These are phyloP conservation scores for Trichocladium uniseriatum DNA, from an alignment of 495 filamentous ascomycete species.

Conservation along the genomic window DNA sequence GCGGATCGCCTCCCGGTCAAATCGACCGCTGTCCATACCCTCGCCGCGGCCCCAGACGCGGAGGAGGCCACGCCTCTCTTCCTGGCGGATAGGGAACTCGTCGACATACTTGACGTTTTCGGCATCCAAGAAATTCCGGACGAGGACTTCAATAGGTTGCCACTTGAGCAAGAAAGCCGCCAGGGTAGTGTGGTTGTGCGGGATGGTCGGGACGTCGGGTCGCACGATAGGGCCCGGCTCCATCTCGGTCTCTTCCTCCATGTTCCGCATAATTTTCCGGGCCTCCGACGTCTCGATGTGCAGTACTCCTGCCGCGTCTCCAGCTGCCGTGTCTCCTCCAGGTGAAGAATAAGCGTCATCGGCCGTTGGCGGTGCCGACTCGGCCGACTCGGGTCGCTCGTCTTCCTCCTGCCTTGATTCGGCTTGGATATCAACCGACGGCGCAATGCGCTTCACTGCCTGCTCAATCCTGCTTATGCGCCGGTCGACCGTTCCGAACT, in stretches of 20 bases:
- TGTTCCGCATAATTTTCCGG: constrained; percentile 24
- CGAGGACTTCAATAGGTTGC: constrained; percentile 52
- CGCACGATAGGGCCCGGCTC: constrained; percentile 37
- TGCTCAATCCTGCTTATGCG: constrained; percentile 23
- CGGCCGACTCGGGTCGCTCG: constrained; percentile 17
- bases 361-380: constrained; percentile 10
- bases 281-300: constrained; percentile 21
- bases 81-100: constrained; percentile 55
- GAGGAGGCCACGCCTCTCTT: constrained; percentile 66
- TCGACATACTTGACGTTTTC: constrained; percentile 53
- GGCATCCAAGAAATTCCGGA: constrained; percentile 35
- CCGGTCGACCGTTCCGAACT: constrained; percentile 24
- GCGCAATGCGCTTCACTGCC: constrained; percentile 11
- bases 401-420: constrained; percentile 15
- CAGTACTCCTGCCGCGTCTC: constrained; percentile 5
- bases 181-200: constrained; percentile 69
- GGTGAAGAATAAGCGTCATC: constrained; percentile 18
- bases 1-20: constrained; percentile 21
- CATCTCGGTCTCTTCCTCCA: constrained; percentile 37
- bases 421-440: constrained; percentile 7
- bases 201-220: constrained; percentile 55
- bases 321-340: too few species aligned
- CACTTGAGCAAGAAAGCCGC: constrained; percentile 70
- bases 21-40: constrained; percentile 41
- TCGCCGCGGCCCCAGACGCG: constrained; percentile 73